Evolutionary conservation across 2,329 filamentous ascomycete species (phyloP), one percentile per base, ranked within the genome.

Genomic region (Exophiala aquamarina): DNA sequence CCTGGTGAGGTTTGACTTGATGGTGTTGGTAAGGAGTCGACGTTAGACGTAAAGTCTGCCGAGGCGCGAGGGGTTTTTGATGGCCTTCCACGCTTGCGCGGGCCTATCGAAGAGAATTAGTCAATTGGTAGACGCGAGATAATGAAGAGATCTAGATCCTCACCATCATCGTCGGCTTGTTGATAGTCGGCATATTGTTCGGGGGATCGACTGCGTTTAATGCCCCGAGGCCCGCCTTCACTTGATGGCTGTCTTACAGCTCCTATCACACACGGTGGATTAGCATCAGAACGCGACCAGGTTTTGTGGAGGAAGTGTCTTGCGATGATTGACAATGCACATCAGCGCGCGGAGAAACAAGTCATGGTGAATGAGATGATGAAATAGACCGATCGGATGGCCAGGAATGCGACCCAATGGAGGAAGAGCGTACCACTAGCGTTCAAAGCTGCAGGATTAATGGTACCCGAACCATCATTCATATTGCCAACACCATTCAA

Each of bases 371-470:
- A 31, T 47, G 50, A 49, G 28, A 45, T 19, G 33, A 18, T 40
- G 29, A 17, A 35, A 18, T 29, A 20, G 44, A 35, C 39, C 41
- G 23, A 36, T 39, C 36, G 31, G 35, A 40, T 28, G 47, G 36
- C 40, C 41, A 34, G 31, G 21, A 23, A 9, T 14, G 18, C 10
- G 41, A 44, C 40, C 51, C 47, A 51, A 48, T 49, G 36, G 36
- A 48, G 34, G 47, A 46, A 36, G 36, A 38, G 32, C 69, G 63
- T 83, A 92, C 87, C 82, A 75, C 83, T 75, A 67, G 84, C 84
- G 74, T 86, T 89, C 74, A 95, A 79, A 57, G 86, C 87, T 64
- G 88, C 88, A 68, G 89, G 89, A 77, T 94, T 89, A 77, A 95
- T 93, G 66, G 89, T 94, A 67, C 86, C 87, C 76, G 86, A 86